Conservation (phyloP, 768 basidiomycete genomes). For the Melanogaster broomeanus region DNA sequence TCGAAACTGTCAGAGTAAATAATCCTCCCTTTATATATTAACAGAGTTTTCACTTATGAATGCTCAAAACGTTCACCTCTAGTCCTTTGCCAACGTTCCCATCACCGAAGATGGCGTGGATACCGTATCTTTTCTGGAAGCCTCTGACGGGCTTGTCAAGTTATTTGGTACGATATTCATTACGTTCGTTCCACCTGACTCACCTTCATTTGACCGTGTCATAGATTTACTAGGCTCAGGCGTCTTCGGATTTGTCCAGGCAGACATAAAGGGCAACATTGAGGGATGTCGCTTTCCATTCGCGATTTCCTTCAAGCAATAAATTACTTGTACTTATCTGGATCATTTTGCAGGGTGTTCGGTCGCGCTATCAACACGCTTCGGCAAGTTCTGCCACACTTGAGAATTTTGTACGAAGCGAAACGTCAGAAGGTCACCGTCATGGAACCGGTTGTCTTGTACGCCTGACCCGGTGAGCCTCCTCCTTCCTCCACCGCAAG, state of each 20-base stretch:
- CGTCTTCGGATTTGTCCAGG: slow-evolving; percentile 74
- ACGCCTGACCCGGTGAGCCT: slow-evolving; percentile 61
- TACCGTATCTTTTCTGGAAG: slow-evolving; percentile 79
- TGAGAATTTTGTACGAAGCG: slow-evolving; percentile 59
- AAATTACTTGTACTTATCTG: slow-evolving; percentile 12
- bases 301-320: slow-evolving; percentile 10
- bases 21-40: neutral
- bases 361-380: slow-evolving; percentile 48
- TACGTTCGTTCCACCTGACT: slow-evolving; percentile 17
- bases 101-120: slow-evolving; percentile 78
- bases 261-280: slow-evolving; percentile 69
- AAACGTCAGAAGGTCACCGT: slow-evolving; percentile 42
- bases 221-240: slow-evolving; percentile 68
- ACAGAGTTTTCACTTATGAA: neutral
- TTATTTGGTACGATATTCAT: slow-evolving; percentile 59
- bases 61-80: slow-evolving; percentile 7
- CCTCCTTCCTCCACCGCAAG: slow-evolving; percentile 19
- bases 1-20: slow-evolving; percentile 66
- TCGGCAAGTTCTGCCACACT: slow-evolving; percentile 51
- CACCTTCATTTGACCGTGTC: slow-evolving; percentile 13
- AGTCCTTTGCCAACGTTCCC: slow-evolving; percentile 89
- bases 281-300: slow-evolving; percentile 41
- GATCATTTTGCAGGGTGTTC: slow-evolving; percentile 56
- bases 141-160: slow-evolving; percentile 80
- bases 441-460: slow-evolving; percentile 64